phyloP scores from a whole-genome alignment of 768 basidiomycete genomes.

The Mycena indigotica region DNA sequence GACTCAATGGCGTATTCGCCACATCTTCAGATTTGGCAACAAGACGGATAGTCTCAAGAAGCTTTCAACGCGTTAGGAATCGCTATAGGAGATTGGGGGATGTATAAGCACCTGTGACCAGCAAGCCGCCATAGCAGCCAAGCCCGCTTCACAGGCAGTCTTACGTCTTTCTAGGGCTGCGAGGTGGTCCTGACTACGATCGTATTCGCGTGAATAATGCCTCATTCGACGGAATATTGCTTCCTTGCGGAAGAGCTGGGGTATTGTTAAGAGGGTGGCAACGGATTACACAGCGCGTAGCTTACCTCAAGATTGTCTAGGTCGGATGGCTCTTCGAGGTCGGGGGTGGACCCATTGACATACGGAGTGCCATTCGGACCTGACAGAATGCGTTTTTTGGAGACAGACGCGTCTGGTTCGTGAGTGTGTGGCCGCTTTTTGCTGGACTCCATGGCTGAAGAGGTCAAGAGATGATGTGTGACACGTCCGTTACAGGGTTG shows the following conservation, averaged over 20 bases:
- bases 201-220: conserved; percentile 76
- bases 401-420: conserved; percentile 46
- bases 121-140: conserved; percentile 75
- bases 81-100: conserved; percentile 7
- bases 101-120: conserved; percentile 67
- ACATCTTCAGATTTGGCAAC: conserved; percentile 57
- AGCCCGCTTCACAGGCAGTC: conserved; percentile 65
- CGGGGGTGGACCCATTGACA: conserved; percentile 49
- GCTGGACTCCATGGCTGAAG: conserved; percentile 50
- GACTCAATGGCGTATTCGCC: conserved; percentile 44
- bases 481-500: conserved; percentile 5
- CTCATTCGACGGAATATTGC: conserved; percentile 85
- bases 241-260: conserved; percentile 81
- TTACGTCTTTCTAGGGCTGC: conserved; percentile 67
- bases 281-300: conserved; percentile 18
- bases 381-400: conserved; percentile 61
- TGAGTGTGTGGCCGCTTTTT: conserved; percentile 61
- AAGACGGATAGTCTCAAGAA: conserved; percentile 66
- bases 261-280: conserved; percentile 18
- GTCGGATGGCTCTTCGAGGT: conserved; percentile 52
- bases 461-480: conserved; percentile 20
- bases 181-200: conserved; percentile 62
- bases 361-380: conserved; percentile 54
- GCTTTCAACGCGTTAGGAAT: conserved; percentile 38
- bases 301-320: conserved; percentile 68